A percentile compares a stretch with the other conserved stretches of the same genome.
Evolutionary conservation across 2,329 filamentous ascomycete genomes (phyloP).

Genomic region (Hysterium pulicare): DNA sequence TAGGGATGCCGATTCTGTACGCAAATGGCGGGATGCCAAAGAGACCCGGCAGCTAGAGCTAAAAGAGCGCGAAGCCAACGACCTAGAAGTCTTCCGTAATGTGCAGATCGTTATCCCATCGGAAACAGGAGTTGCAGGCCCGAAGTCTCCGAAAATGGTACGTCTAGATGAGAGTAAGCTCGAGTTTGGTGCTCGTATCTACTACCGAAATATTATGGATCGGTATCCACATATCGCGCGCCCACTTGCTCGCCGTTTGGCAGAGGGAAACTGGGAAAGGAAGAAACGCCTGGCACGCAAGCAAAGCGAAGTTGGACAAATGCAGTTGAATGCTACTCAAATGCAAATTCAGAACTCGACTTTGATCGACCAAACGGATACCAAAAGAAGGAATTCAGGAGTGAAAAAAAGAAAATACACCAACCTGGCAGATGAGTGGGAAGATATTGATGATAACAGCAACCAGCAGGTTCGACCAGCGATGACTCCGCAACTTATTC

Average conservation of each 20-base stretch:
- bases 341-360: too few relatives aligned
- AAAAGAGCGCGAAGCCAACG: not conserved
- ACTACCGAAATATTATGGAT: slow-evolving; percentile 3
- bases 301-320: too few relatives aligned
- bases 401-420: too few relatives aligned
- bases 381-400: too few relatives aligned
- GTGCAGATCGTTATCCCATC: slow-evolving; percentile 1
- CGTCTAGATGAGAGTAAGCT: not conserved
- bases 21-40: not conserved
- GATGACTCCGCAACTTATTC: too few relatives aligned
- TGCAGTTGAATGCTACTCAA: too few relatives aligned
- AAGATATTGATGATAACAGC: too few relatives aligned
- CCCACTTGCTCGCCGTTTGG: not conserved
- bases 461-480: too few relatives aligned
- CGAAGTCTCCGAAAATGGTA: not conserved
- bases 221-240: slow-evolving; percentile 1
- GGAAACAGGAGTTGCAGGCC: not conserved
- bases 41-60: not conserved
- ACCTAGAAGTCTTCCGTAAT: slow-evolving; percentile 5
- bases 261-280: not conserved
- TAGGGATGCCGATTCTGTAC: not conserved
- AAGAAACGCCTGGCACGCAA: not conserved
- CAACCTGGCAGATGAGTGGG: too few relatives aligned
- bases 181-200: not conserved
- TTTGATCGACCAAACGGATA: too few relatives aligned